Evolutionary conservation across 805 yeast species (phyloP), one percentile per base, ranked within the genome.

Genomic region (Kodamaea fukazawae): DNA sequence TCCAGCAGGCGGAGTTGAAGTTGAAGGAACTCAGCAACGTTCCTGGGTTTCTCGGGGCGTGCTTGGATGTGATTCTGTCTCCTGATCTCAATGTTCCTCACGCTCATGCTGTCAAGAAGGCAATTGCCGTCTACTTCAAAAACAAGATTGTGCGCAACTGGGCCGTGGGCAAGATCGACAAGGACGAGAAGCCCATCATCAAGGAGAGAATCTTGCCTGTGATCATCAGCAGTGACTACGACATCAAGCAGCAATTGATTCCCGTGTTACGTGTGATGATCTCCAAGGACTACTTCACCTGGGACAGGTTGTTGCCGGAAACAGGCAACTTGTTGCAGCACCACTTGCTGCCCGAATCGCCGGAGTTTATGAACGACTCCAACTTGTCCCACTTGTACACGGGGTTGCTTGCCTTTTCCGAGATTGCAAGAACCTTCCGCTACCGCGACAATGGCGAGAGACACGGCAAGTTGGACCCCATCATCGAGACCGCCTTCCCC

Each of bases 101-200:
- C 18, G 37, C 33, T 11, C 32, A 38, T 20, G 34, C 42, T 13
- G 34, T 34, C 29, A 34, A 34, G 27, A 66, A 78, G 35, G 86
- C 95, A 9, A 83, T 95, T 2, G 89, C 93, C 0, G 81, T 91
- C 4, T 87, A 79, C 60, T 78, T 88, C 60, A 91, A 91, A 58
- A 90, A 91, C 60, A 72, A 80, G 41, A 71, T 88, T 15, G 65
- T 71, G 11, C 71, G 76, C 27, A 71, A 76, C 37, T 90, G 97
- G 97, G 16, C 35, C 41, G 29, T 15, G 31, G 50, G 52, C 26
- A 60, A 61, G 16, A 78, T 87, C 9, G 83, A 80, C 47, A 65
- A 67, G 3, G 89, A 76, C 44, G 97, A 91, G 56, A 85, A 81
- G 54, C 86, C 86, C 2, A 67, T 75, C 16, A 78, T 93, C 47